Evolutionary conservation across 148 eudicot genomes (phyloP), one percentile per base, ranked within the genome.

Genomic region (Spergularia marina): DNA sequence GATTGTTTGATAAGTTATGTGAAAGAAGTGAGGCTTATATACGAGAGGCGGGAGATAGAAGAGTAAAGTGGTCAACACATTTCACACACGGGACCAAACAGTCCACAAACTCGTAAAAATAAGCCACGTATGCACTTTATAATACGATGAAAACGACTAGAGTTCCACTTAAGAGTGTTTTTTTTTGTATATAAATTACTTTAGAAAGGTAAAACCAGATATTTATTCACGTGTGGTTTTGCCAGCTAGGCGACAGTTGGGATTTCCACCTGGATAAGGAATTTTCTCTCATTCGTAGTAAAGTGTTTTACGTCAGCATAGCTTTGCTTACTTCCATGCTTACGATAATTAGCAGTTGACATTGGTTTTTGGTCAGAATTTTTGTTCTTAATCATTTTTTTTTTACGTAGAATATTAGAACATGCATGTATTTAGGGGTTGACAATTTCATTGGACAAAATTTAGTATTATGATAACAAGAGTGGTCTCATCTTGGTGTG

Each of bases 51-150:
- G 18, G 17, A 1, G 21, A 20, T 6, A 17, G 5, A 18, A 8
- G 0, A 14, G 39, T 55, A 9, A 4, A 9, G 4, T 34, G 17
- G 80, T 77, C 80, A 71, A 77, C 80, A 53, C 80, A 70, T 7
- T 77, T 70, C 75, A 71, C 53, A 77, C 80, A 70, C 66, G 67
- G 12, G 39, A 5, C 39, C 13, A 69, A 49, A 52, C 56, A 53
- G 55, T 53, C 40, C 53, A 70, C 8, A 70, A 53, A 70, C 73
- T 70, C 60, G 73, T 16, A 53, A 53, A 53, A 70, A 2, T 59
- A 13, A 5, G 52, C 56, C 52, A 49, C 40, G 49, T 64, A 18
- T 40, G 13, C 25, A 17, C 7, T 40, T 14, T 15, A 7, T 65
- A 40, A 9, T 15, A 6, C 5, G 3, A n/a, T n/a, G 53, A 41